Percentiles rank a stretch among this genome's conserved stretches.
Evolutionary conservation across 2,329 filamentous ascomycete species (phyloP).

Genomic region (Sporothrix variecibatus): DNA sequence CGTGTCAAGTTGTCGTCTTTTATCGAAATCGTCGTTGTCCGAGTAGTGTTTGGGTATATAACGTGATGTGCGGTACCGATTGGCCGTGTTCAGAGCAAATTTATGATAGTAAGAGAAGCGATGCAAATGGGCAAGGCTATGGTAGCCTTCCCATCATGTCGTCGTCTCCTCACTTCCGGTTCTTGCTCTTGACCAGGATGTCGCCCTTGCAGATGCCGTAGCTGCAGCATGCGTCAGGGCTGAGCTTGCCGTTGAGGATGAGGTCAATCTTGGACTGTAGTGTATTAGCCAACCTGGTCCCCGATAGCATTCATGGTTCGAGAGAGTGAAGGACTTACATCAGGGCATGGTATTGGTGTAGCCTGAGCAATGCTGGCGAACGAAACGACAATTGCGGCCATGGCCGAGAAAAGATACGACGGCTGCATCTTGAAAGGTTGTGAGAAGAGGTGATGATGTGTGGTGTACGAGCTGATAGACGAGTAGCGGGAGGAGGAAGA

Average conservation of each 20-base stretch:
- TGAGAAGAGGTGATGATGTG: neutral
- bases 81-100: neutral
- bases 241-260: slow-evolving; percentile 51
- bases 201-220: slow-evolving; percentile 55
- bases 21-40: neutral
- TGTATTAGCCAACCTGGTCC: neutral
- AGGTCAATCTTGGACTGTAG: slow-evolving; percentile 42
- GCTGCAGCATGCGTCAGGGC: slow-evolving; percentile 55
- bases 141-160: neutral
- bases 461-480: neutral
- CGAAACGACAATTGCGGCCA: slow-evolving; percentile 33
- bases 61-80: neutral
- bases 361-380: slow-evolving; percentile 36
- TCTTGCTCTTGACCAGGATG: slow-evolving; percentile 43
- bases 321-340: slow-evolving; percentile 37
- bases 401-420: slow-evolving; percentile 32
- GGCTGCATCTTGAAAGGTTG: slow-evolving; percentile 34
- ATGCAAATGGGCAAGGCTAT: neutral
- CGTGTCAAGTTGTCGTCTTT: neutral
- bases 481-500: neutral
- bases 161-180: neutral
- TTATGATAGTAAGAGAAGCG: neutral
- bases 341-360: slow-evolving; percentile 44
- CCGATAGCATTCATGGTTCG: neutral
- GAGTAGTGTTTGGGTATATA: neutral